Evolutionary conservation across 2,329 filamentous ascomycete genomes (phyloP), one percentile per base, ranked within the genome.

Genomic region (Pseudogymnoascus sp.): DNA sequence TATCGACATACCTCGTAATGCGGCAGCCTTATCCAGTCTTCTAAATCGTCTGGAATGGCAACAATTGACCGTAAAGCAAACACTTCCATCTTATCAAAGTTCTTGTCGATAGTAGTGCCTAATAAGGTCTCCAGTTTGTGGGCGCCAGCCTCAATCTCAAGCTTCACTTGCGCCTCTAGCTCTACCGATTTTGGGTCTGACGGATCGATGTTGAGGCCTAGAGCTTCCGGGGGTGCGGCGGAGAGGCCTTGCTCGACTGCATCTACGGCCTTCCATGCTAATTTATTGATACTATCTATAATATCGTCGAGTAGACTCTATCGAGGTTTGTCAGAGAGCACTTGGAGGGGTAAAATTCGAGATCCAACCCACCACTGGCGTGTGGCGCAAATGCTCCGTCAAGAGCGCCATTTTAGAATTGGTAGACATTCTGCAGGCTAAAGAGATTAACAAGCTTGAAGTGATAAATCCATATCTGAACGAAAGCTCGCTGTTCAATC

Each of bases 291-390:
- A 62, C 89, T 90, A 80, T 97, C 97, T 79, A 97, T 96, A 69
- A 97, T 92, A 77, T 97, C 93, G 84, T 99, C 94, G 72, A 99
- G 89, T 42, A 99, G 85, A 65, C 90, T 90, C 92, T 96, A 70
- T 25, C 14, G 45, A 28, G 25, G 39, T 30, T 16, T 11, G 39
- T 36, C 49, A 62, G 30, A 45, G 49, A 60, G 67, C 62, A 63
- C 62, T 63, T 62, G 61, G 61, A 4, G 39, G 52, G 49, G 45
- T 19, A 33, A 49, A 59, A 61, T 23, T 38, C 33, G 36, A n/a
- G 5, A 55, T 25, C 28, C 14, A 25, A 79, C 89, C 72, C 77
- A 96, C 92, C 67, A 96, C 85, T 28, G 93, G 94, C 1, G 94
- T 93, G 71, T 96, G 97, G 67, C 91, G 90, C 71, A 99, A 90